Percentiles rank a stretch among this genome's conserved stretches.
phyloP scores from a whole-genome alignment of 2,329 filamentous ascomycete species.

The Aspergillus piperis region DNA sequence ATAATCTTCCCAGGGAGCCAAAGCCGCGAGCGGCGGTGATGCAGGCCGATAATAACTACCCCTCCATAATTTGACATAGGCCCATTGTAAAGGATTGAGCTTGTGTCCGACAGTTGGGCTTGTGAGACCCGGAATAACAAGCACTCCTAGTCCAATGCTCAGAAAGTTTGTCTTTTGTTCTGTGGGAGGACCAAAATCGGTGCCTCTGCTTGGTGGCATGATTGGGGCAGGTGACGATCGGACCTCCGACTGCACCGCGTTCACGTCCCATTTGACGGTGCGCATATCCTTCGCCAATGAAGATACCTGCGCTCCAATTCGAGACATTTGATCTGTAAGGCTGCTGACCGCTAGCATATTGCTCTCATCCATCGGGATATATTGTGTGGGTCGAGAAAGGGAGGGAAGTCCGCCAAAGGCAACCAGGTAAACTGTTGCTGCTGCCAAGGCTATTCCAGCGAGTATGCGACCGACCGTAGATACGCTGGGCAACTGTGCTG shows the following conservation, averaged over 20 bases:
- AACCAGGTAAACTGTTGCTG: not conserved
- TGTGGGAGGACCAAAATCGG: constrained; percentile 19
- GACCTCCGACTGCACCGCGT: constrained; percentile 10
- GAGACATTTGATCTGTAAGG: constrained; percentile 30
- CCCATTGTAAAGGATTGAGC: constrained; percentile 21
- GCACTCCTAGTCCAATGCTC: constrained; percentile 63
- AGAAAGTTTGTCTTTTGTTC: constrained; percentile 70
- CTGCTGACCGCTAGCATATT: constrained; percentile 27
- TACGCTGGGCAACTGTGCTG: not conserved
- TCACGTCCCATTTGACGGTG: constrained; percentile 27
- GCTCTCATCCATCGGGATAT: constrained; percentile 26
- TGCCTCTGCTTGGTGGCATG: constrained; percentile 21
- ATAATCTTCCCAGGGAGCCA: constrained; percentile 72
- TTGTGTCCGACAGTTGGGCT: constrained; percentile 56
- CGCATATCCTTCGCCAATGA: constrained; percentile 34
- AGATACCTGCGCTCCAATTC: constrained; percentile 33
- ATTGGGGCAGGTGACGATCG: not conserved
- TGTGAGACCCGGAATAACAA: constrained; percentile 60
- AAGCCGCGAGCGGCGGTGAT: constrained; percentile 55
- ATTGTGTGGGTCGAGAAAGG: constrained; percentile 7
- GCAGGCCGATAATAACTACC: constrained; percentile 22
- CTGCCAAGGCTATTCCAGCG: not conserved
- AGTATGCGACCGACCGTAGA: constrained; percentile 11
- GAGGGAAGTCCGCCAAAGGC: not conserved
- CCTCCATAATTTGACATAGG: constrained; percentile 17